Percentiles rank a stretch among this genome's conserved stretches.
These are phyloP conservation scores for Fusarium equiseti DNA, from an alignment of 2,329 filamentous ascomycete genomes.

Conservation along the genomic window DNA sequence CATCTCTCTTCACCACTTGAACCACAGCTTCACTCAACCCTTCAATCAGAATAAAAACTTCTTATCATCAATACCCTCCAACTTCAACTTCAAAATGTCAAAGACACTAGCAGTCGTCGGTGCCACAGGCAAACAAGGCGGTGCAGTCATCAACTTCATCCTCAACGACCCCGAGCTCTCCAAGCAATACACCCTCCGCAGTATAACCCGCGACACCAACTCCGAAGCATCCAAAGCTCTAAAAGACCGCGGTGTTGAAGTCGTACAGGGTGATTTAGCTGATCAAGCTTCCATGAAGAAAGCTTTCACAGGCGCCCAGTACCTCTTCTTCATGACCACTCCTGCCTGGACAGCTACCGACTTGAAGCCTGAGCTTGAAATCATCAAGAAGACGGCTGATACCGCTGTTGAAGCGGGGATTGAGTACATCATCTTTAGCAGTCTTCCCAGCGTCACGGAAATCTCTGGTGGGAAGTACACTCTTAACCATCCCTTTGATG, in stretches of 20 bases:
- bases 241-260: conserved; percentile 46
- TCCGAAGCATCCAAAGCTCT: conserved; percentile 51
- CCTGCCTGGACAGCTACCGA: conserved; percentile 52
- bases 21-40: not conserved
- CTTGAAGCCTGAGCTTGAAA: conserved; percentile 53
- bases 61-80: not conserved
- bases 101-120: conserved; percentile 61
- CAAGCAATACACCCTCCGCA: conserved; percentile 61
- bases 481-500: conserved; percentile 60
- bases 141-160: conserved; percentile 60
- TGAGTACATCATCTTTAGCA: conserved; percentile 57
- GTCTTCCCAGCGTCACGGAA: conserved; percentile 51
- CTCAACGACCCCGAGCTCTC: conserved; percentile 59
- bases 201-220: conserved; percentile 60
- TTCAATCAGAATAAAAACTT: not conserved
- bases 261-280: conserved; percentile 57
- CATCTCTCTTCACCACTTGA: not conserved
- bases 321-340: conserved; percentile 62
- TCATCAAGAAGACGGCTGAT: conserved; percentile 57
- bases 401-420: conserved; percentile 53
- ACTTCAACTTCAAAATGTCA: conserved; percentile 37
- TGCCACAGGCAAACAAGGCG: conserved; percentile 65
- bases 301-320: conserved; percentile 59
- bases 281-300: conserved; percentile 53
- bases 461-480: conserved; percentile 53